These are phyloP conservation scores for Terana coerulea DNA, from an alignment of 768 basidiomycete species.

Conservation along the genomic window DNA sequence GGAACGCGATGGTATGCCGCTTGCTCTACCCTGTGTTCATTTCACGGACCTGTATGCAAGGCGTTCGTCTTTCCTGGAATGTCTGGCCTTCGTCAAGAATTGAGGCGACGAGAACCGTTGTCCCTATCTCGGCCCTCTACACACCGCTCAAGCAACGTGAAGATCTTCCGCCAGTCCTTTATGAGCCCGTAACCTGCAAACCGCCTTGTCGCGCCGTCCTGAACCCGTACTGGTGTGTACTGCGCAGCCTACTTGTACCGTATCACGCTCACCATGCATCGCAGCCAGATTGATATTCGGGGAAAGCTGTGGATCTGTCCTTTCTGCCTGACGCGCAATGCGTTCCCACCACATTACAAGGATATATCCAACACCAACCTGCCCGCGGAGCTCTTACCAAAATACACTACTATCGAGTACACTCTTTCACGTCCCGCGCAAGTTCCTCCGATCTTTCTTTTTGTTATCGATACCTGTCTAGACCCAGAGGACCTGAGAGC, in stretches of 20 bases:
- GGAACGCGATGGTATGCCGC: constrained; percentile 83
- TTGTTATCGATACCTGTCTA: constrained; percentile 95
- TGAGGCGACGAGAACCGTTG: constrained; percentile 96
- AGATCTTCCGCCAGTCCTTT: constrained; percentile 92
- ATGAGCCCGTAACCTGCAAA: constrained; percentile 99
- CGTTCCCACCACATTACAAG: constrained; percentile 98
- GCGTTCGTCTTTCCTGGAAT: constrained; percentile 96
- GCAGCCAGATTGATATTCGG: constrained; percentile 95
- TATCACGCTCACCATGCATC: not conserved
- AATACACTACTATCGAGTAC: constrained; percentile 99
- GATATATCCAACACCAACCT: constrained; percentile 97
- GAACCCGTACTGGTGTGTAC: constrained; percentile 89
- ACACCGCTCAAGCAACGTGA: constrained; percentile 92
- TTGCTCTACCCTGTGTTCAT: constrained; percentile 1
- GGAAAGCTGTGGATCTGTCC: constrained; percentile 99
- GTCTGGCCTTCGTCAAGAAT: constrained; percentile 98
- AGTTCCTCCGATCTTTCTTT: constrained; percentile 94
- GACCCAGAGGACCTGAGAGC: constrained; percentile 96
- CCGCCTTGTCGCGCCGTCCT: constrained; percentile 95
- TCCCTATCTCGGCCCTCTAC: constrained; percentile 97
- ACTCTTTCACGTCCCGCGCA: constrained; percentile 90
- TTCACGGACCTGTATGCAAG: constrained; percentile 34
- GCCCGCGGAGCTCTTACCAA: constrained; percentile 92
- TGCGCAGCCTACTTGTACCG: not conserved
- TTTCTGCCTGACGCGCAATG: constrained; percentile 94